phyloP scores from a whole-genome alignment of 305 asterid genomes.

The Salvia sclarea region DNA sequence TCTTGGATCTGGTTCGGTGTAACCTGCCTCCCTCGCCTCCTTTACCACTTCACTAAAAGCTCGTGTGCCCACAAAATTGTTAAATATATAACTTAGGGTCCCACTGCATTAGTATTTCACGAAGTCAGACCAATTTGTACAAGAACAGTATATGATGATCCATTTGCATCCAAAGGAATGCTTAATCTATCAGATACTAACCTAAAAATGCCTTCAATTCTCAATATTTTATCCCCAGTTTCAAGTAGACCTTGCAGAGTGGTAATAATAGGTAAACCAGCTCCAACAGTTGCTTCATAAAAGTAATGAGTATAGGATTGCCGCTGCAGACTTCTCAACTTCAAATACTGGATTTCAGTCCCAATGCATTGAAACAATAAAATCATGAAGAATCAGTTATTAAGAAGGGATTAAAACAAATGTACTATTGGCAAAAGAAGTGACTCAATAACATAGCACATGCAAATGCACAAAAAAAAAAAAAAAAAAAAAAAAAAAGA shows the following conservation, averaged over 20 bases:
- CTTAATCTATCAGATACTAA: constrained; percentile 30
- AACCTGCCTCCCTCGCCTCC: constrained; percentile 92
- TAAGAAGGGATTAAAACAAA: too few relatives aligned
- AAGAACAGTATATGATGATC: too few relatives aligned
- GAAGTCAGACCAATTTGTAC: too few relatives aligned
- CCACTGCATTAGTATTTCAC: constrained; percentile 53
- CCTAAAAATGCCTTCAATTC: constrained; percentile 97
- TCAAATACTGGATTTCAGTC: constrained; percentile 61
- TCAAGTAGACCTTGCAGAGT: constrained; percentile 92
- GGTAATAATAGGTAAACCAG: constrained; percentile 94
- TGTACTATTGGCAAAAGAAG: too few relatives aligned
- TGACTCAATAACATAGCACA: too few relatives aligned
- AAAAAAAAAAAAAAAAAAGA: too few relatives aligned
- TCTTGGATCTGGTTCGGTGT: constrained; percentile 98
- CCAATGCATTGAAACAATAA: too few relatives aligned
- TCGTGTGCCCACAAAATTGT: constrained; percentile 72
- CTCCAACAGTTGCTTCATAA: constrained; percentile 99
- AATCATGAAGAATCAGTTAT: too few relatives aligned
- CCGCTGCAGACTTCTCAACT: constrained; percentile 90
- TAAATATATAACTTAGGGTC: constrained; percentile 90
- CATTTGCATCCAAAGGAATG: too few relatives aligned
- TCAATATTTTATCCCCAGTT: constrained; percentile 92
- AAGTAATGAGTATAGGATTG: constrained; percentile 91
- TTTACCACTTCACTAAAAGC: constrained; percentile 90
- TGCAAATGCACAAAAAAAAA: too few relatives aligned